Evolutionary conservation across 805 yeast genomes (phyloP).

Genomic region (Metschnikowia shivogae): DNA sequence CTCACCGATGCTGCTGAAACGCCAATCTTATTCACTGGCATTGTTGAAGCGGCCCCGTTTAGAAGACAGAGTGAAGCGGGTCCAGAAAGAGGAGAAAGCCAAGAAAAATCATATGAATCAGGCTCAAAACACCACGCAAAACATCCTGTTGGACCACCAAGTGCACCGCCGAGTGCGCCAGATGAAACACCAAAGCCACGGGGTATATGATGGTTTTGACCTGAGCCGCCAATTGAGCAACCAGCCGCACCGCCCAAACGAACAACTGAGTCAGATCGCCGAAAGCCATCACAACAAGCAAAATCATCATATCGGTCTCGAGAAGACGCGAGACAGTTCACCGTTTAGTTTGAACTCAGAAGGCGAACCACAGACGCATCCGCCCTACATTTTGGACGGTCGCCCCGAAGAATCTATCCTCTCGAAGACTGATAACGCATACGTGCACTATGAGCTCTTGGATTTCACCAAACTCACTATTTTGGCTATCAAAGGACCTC

Average conservation of each 20-base stretch:
- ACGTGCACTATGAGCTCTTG: slow-evolving; percentile 34
- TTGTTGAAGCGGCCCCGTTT: no score
- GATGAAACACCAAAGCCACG: no score
- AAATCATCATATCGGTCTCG: neutral
- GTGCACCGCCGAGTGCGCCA: neutral
- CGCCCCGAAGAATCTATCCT: slow-evolving; percentile 20
- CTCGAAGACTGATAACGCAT: slow-evolving; percentile 25
- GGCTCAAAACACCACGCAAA: neutral
- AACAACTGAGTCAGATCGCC: neutral
- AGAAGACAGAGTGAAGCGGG: no score
- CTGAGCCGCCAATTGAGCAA: no score
- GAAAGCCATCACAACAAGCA: neutral
- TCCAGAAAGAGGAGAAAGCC: neutral
- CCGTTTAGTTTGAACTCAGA: neutral
- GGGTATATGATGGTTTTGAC: no score
- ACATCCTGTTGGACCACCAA: neutral
- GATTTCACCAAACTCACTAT: slow-evolving; percentile 38
- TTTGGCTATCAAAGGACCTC: slow-evolving; percentile 38
- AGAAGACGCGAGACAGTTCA: neutral
- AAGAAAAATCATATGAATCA: neutral
- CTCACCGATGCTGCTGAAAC: no score
- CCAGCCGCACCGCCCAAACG: neutral
- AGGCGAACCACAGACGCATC: neutral
- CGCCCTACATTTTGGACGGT: slow-evolving; percentile 16
- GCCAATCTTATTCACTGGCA: no score